phyloP scores from a whole-genome alignment of 2,329 filamentous ascomycete species.

The Chrysoporthe cubensis region DNA sequence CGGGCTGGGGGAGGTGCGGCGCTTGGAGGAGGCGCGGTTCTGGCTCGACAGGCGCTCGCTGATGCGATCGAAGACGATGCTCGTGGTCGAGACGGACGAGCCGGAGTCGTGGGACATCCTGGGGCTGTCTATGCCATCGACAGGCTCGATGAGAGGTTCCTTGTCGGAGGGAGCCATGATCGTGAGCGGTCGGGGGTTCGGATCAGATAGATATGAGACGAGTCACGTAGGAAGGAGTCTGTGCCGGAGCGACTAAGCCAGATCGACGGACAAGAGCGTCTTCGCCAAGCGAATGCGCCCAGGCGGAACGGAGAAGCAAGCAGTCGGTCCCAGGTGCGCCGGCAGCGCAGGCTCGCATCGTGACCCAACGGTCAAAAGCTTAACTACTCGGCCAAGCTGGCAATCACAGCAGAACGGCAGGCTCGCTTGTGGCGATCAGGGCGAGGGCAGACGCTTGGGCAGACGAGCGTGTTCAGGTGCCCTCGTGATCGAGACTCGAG shows the following conservation, averaged over 20 bases:
- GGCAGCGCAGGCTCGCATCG: conserved; percentile 20
- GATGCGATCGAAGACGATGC: conserved; percentile 78
- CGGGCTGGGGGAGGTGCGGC: conserved; percentile 21
- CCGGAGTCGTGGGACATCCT: conserved; percentile 61
- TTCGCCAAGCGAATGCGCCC: not conserved
- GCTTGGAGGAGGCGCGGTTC: conserved; percentile 30
- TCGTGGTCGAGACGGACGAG: conserved; percentile 83
- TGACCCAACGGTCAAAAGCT: conserved; percentile 4
- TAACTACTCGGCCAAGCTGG: conserved; percentile 18
- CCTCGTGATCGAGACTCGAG: not conserved
- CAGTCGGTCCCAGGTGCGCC: conserved; percentile 7
- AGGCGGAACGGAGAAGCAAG: conserved; percentile 7
- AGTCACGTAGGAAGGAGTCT: not conserved
- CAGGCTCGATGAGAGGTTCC: conserved; percentile 19
- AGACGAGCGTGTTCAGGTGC: not conserved
- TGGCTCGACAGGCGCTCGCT: conserved; percentile 53
- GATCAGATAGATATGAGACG: conserved; percentile 7
- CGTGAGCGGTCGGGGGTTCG: not conserved
- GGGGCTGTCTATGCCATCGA: conserved; percentile 22
- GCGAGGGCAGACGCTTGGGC: not conserved
- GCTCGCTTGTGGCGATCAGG: not conserved
- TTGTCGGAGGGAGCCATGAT: conserved; percentile 26
- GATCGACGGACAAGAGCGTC: not conserved
- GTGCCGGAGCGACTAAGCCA: not conserved
- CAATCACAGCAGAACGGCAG: not conserved